A percentile compares a stretch with the other conserved stretches of the same genome.
Conservation (phyloP, 1,139 yeast genomes). For the Candida anutae region DNA sequence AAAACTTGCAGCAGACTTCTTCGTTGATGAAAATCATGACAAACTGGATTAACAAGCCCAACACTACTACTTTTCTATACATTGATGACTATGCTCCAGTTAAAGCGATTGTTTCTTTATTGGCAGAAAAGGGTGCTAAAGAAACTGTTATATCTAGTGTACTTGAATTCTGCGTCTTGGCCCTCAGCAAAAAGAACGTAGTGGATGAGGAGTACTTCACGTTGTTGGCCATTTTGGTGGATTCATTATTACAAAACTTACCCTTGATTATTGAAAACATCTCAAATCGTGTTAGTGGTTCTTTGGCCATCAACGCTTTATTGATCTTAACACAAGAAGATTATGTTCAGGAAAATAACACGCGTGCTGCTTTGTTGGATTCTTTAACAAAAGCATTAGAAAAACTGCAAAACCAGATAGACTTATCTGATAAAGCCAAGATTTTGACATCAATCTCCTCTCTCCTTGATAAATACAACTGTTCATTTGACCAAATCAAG, state of each 20-base stretch:
- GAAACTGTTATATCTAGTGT: slow-evolving; percentile 55
- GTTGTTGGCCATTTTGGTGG: slow-evolving; percentile 48
- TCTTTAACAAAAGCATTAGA: slow-evolving; percentile 59
- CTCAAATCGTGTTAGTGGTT: slow-evolving; percentile 42
- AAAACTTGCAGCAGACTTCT: slow-evolving; percentile 79
- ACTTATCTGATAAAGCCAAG: slow-evolving; percentile 47
- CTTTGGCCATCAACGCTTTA: slow-evolving; percentile 45
- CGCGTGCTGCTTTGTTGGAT: slow-evolving; percentile 45
- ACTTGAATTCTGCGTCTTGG: slow-evolving; percentile 47
- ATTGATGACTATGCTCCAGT: slow-evolving; percentile 51
- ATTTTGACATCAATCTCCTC: slow-evolving; percentile 52
- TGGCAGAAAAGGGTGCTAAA: slow-evolving; percentile 52
- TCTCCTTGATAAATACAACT: slow-evolving; percentile 45
- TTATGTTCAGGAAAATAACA: slow-evolving; percentile 50
- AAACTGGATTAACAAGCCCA: slow-evolving; percentile 49
- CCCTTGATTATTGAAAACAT: slow-evolving; percentile 41
- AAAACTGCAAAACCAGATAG: slow-evolving; percentile 51
- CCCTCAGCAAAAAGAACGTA: slow-evolving; percentile 27
- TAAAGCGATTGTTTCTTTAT: slow-evolving; percentile 45
- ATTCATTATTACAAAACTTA: slow-evolving; percentile 44
- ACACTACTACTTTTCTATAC: slow-evolving; percentile 45
- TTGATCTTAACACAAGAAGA: slow-evolving; percentile 53
- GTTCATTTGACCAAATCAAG: slow-evolving; percentile 45
- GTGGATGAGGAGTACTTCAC: slow-evolving; percentile 40
- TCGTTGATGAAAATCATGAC: slow-evolving; percentile 63